Conservation (phyloP, 2,329 filamentous ascomycete genomes). For the Neurospora sp. region DNA sequence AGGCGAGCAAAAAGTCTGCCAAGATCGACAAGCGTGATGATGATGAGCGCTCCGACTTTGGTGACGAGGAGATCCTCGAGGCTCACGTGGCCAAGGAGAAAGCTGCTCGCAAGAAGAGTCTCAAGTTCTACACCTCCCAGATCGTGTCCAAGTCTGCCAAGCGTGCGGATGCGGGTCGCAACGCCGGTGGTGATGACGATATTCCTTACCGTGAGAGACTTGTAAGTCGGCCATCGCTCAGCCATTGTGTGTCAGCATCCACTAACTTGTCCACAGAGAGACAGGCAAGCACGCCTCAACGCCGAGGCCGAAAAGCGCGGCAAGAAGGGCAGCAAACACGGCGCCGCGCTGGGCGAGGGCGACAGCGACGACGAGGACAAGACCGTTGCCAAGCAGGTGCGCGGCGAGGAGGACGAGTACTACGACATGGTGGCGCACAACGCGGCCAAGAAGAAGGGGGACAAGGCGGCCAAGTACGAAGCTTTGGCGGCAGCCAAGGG, state of each 20-base stretch:
- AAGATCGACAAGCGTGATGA: constrained; percentile 30
- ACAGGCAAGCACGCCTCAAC: constrained; percentile 77
- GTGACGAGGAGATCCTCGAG: constrained; percentile 75
- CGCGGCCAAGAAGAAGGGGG: constrained; percentile 61
- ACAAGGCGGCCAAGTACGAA: constrained; percentile 50
- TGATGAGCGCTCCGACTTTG: constrained; percentile 76
- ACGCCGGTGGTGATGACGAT: constrained; percentile 70
- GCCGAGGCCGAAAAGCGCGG: constrained; percentile 81
- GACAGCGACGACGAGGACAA: constrained; percentile 61
- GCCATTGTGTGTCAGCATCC: background rate
- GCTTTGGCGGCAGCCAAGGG: constrained; percentile 53
- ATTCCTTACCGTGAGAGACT: constrained; percentile 84
- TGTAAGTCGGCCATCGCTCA: constrained; percentile 9
- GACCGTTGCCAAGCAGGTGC: constrained; percentile 37
- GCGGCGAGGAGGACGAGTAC: constrained; percentile 57
- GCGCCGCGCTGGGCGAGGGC: constrained; percentile 56
- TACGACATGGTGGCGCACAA: constrained; percentile 76
- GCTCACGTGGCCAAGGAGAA: constrained; percentile 76
- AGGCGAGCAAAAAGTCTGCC: constrained; percentile 26
- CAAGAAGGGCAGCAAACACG: constrained; percentile 49
- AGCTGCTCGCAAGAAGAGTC: constrained; percentile 76
- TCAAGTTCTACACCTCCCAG: constrained; percentile 97
- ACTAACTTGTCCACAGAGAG: constrained; percentile 34
- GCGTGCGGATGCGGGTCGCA: constrained; percentile 60
- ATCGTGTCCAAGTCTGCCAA: constrained; percentile 91